phyloP scores from a whole-genome alignment of 2,329 filamentous ascomycete genomes.

The Penicillium paneum region DNA sequence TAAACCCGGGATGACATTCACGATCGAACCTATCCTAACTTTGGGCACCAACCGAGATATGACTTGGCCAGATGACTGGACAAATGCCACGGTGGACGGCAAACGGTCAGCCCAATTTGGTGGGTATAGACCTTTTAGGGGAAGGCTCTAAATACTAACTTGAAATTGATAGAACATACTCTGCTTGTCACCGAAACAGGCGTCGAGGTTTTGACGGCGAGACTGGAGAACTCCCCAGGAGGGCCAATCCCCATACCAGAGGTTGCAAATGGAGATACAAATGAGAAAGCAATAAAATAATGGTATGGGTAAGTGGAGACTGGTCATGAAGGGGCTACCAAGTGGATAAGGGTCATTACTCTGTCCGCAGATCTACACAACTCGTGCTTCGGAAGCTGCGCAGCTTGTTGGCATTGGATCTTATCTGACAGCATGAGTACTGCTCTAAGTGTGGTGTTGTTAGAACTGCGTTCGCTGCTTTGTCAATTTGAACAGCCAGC shows the following conservation, averaged over 20 bases:
- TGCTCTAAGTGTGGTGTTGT: too few species aligned
- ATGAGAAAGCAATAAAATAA: neutral
- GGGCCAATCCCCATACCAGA: slow-evolving; percentile 59
- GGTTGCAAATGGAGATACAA: neutral
- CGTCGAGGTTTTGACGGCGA: slow-evolving; percentile 71
- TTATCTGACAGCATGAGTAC: too few species aligned
- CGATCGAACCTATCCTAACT: slow-evolving; percentile 93
- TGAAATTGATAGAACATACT: slow-evolving; percentile 59
- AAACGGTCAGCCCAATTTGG: slow-evolving; percentile 84
- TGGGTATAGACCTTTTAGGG: slow-evolving; percentile 10
- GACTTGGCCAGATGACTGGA: slow-evolving; percentile 97
- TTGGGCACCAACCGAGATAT: slow-evolving; percentile 79
- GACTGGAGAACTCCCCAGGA: slow-evolving; percentile 65
- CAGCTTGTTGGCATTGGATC: too few species aligned
- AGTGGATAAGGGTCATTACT: too few species aligned
- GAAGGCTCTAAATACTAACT: slow-evolving; percentile 10
- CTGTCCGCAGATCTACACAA: too few species aligned
- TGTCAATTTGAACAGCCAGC: too few species aligned
- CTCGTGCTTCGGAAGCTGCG: too few species aligned
- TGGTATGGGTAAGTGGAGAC: neutral
- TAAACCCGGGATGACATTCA: slow-evolving; percentile 93
- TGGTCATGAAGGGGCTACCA: neutral
- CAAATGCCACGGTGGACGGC: slow-evolving; percentile 81
- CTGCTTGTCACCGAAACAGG: slow-evolving; percentile 75
- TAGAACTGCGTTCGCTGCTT: too few species aligned